A percentile compares a stretch with the other conserved stretches of the same genome.
Conservation (phyloP, 306 rosid genomes). For the Calophaca sinica region DNA sequence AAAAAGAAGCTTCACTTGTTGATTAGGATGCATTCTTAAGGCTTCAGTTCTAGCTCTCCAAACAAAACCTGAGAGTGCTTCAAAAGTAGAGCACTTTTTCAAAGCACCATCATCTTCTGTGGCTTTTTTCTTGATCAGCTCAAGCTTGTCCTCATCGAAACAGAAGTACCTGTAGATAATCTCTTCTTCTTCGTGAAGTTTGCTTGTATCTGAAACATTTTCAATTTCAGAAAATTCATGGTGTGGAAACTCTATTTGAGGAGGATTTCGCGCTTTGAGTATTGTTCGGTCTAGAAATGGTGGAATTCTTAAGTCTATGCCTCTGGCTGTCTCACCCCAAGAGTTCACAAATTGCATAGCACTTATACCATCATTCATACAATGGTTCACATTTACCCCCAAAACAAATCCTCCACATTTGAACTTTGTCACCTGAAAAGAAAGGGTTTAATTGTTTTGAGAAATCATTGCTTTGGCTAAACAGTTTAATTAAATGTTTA, state of each 20-base stretch:
- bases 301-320: slow-evolving; percentile 56
- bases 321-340: slow-evolving; percentile 78
- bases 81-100: slow-evolving; percentile 64
- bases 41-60: slow-evolving; percentile 83
- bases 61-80: slow-evolving; percentile 77
- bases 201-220: slow-evolving; percentile 60
- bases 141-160: slow-evolving; percentile 63
- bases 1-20: slow-evolving; percentile 77
- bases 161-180: slow-evolving; percentile 61
- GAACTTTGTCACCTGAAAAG: slow-evolving; percentile 69
- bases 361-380: slow-evolving; percentile 72
- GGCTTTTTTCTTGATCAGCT: slow-evolving; percentile 62
- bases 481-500: too few species aligned
- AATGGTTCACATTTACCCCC: slow-evolving; percentile 68
- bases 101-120: slow-evolving; percentile 68
- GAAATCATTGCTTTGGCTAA: too few species aligned
- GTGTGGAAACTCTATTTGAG: slow-evolving; percentile 62
- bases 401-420: slow-evolving; percentile 82
- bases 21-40: slow-evolving; percentile 65
- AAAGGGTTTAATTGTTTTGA: background rate
- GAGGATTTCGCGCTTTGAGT: slow-evolving; percentile 69
- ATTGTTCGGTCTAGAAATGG: slow-evolving; percentile 75
- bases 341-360: slow-evolving; percentile 80
- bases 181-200: slow-evolving; percentile 61
- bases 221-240: slow-evolving; percentile 71